phyloP scores from a whole-genome alignment of 2,329 filamentous ascomycete species.

The Ascochyta koolunga region DNA sequence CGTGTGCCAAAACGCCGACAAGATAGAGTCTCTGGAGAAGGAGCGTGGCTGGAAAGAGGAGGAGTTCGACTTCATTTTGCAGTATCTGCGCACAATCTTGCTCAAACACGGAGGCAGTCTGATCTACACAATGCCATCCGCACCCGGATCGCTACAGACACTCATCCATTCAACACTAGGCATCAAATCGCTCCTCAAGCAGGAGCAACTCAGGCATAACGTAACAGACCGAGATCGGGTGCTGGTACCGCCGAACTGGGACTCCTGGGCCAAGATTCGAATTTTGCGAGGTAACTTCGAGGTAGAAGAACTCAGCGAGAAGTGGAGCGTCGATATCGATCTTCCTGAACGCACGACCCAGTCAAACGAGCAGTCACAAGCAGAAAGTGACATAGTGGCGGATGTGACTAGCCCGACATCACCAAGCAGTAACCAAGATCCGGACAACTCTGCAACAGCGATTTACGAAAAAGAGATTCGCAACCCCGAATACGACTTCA shows the following conservation, averaged over 20 bases:
- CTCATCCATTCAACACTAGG: conserved; percentile 85
- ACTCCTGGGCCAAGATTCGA: conserved; percentile 96
- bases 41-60: conserved; percentile 94
- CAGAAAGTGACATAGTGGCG: conserved; percentile 19
- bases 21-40: conserved; percentile 88
- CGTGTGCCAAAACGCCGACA: conserved; percentile 95
- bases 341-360: conserved; percentile 36
- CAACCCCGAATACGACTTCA: conserved; percentile 67
- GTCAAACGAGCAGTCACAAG: conserved; percentile 27
- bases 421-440: conserved; percentile 12
- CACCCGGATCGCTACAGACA: conserved; percentile 76
- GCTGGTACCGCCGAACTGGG: conserved; percentile 94
- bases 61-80: conserved; percentile 93
- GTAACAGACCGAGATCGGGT: conserved; percentile 95
- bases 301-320: conserved; percentile 81
- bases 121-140: conserved; percentile 54
- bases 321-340: conserved; percentile 85
- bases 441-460: conserved; percentile 64
- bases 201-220: conserved; percentile 63
- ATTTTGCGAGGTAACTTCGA: conserved; percentile 92
- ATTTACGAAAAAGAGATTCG: conserved; percentile 81
- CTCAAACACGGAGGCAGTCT: conserved; percentile 73
- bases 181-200: conserved; percentile 77
- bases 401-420: conserved; percentile 16
- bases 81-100: conserved; percentile 87